A percentile compares a stretch with the other conserved stretches of the same genome.
Evolutionary conservation across 2,329 filamentous ascomycete species (phyloP).

Genomic region (Aspergillus neotritici): DNA sequence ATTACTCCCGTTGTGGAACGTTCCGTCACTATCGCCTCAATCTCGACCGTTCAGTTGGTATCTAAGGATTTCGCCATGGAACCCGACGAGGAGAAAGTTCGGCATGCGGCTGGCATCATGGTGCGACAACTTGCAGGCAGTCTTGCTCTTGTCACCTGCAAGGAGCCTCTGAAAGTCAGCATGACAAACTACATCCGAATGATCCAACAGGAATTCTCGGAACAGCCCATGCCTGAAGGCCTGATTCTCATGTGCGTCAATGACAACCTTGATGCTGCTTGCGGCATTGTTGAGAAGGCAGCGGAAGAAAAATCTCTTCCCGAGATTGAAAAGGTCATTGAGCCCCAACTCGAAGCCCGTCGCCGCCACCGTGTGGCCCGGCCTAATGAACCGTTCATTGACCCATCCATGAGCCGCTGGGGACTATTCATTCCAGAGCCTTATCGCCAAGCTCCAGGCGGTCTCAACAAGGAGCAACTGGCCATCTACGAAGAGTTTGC

Average conservation of each 20-base stretch:
- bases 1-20: slow-evolving; percentile 96
- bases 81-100: slow-evolving; percentile 77
- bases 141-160: slow-evolving; percentile 93
- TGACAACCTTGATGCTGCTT: slow-evolving; percentile 90
- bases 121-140: slow-evolving; percentile 92
- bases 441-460: slow-evolving; percentile 76
- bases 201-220: slow-evolving; percentile 59
- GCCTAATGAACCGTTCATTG: slow-evolving; percentile 78
- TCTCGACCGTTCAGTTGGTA: slow-evolving; percentile 91
- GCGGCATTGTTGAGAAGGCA: slow-evolving; percentile 88
- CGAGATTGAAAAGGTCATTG: slow-evolving; percentile 92
- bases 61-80: slow-evolving; percentile 96
- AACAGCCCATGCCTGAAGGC: slow-evolving; percentile 79
- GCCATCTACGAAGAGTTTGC: slow-evolving; percentile 97
- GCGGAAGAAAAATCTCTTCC: slow-evolving; percentile 88
- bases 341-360: slow-evolving; percentile 70
- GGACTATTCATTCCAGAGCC: slow-evolving; percentile 89
- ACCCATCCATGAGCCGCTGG: slow-evolving; percentile 79
- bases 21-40: slow-evolving; percentile 95
- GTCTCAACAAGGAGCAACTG: slow-evolving; percentile 85
- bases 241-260: slow-evolving; percentile 98
- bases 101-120: slow-evolving; percentile 83
- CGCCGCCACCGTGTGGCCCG: slow-evolving; percentile 68
- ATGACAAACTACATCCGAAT: slow-evolving; percentile 97
- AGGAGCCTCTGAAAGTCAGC: slow-evolving; percentile 91